phyloP scores from a whole-genome alignment of 176 grass and related monocot species.

The Zoysia japonica region DNA sequence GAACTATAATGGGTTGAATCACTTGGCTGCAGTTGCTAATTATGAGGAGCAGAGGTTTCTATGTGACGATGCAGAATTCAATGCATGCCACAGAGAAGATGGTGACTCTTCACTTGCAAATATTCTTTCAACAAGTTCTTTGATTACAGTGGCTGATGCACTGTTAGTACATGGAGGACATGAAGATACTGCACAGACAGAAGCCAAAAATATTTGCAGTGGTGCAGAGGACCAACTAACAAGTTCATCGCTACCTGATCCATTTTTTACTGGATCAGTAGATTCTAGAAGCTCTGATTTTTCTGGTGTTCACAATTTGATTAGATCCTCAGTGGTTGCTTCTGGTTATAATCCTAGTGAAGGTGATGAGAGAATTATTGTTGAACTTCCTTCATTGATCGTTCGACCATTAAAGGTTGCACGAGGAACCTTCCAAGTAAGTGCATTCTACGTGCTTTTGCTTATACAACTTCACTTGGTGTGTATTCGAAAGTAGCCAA shows the following conservation, averaged over 20 bases:
- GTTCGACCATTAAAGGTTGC: conserved; percentile 87
- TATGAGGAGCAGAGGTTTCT: conserved; percentile 72
- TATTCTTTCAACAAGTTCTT: conserved; percentile 62
- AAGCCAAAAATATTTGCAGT: conserved; percentile 56
- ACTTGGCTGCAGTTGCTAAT: conserved; percentile 91
- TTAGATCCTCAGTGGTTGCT: conserved; percentile 64
- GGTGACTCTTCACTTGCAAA: conserved; percentile 40
- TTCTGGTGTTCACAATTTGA: conserved; percentile 68
- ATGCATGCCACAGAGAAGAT: conserved; percentile 40
- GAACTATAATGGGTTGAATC: conserved; percentile 79
- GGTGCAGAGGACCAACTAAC: conserved; percentile 59
- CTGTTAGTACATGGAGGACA: conserved; percentile 61
- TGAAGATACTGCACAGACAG: conserved; percentile 59
- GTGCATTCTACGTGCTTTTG: conserved; percentile 57
- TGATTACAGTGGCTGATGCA: conserved; percentile 64
- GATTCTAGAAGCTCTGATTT: conserved; percentile 75
- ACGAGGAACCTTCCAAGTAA: conserved; percentile 95
- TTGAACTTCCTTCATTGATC: conserved; percentile 88
- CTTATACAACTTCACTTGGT: conserved; percentile 32
- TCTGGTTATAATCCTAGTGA: conserved; percentile 67
- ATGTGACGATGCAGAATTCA: conserved; percentile 47
- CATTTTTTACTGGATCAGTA: conserved; percentile 53
- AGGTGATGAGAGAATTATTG: conserved; percentile 76
- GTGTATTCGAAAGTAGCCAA: conserved; percentile 32
- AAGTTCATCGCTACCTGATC: conserved; percentile 53